Evolutionary conservation across 139 green algal genomes (phyloP), one percentile per base, ranked within the genome.

Genomic region (Astrephomene gubernaculifera): DNA sequence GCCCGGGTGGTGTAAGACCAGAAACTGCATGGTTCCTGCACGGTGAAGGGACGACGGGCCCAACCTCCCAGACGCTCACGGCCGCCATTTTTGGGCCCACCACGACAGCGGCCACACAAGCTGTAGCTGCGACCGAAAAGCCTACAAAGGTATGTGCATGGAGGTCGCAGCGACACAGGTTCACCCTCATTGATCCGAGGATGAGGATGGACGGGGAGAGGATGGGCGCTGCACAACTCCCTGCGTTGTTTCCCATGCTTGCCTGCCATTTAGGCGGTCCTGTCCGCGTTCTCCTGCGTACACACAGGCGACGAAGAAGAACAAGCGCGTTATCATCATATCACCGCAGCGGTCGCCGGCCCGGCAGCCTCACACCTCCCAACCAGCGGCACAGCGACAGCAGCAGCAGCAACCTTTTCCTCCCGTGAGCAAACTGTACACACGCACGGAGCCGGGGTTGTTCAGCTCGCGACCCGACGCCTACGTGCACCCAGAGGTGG

Each of bases 361-460:
- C 19, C 45, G 7, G 45, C 45, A 44, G 43, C 5, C 53, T 7
- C 14, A 53, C 52, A 39, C 52, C 24, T 19, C 31, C 45, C 33
- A 79, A 41, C 6, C 31, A 49, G 35, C 33, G 27, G 7, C 53
- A 22, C 3, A 38, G 73, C 2, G 45, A n/a, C 35, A 25, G 8
- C 33, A 36, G 3, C 31, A 1, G 4, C 74, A 38, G n/a, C n/a
- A n/a, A n/a, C n/a, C n/a, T n/a, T n/a, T n/a, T n/a, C 61, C 60
- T 6, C 64, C 45, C 6, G 31, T 85, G 64, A 76, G 79, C 79
- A 86, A 86, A 49, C 49, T 86, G 27, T 86, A 79, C 52, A 79
- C 33, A 5, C 35, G 6, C 14, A 10, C 29, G 9, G 65, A 86
- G 79, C 67, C 65, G 25, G 79, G 65, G 6, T 36, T 76, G 3